Evolutionary conservation across 148 eudicot genomes (phyloP).

Genomic region (Vaccinium macrocarpon): DNA sequence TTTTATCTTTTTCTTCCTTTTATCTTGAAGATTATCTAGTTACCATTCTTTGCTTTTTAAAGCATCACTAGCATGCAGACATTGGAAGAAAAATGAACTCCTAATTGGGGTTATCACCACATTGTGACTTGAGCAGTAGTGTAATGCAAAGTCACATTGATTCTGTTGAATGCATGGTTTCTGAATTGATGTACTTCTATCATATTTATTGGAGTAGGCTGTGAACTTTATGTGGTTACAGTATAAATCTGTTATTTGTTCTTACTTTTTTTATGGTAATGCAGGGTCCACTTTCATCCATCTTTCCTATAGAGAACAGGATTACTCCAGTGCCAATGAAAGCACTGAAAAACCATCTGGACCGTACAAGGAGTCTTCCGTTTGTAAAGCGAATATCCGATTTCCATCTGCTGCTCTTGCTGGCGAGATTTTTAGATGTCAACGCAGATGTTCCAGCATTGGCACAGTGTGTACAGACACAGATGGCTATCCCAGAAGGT

Average conservation of each 20-base stretch:
- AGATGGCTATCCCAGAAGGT: slow-evolving; percentile 74
- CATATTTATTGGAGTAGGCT: background rate
- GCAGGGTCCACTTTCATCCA: slow-evolving; percentile 85
- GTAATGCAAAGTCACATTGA: background rate
- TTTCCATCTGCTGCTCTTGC: slow-evolving; percentile 75
- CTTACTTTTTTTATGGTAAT: slow-evolving; percentile 4
- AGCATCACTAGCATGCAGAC: background rate
- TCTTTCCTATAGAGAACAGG: slow-evolving; percentile 90
- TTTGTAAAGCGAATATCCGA: slow-evolving; percentile 93
- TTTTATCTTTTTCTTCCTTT: too few species aligned
- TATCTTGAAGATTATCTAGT: too few species aligned
- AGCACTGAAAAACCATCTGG: slow-evolving; percentile 71
- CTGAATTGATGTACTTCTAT: background rate
- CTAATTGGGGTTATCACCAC: background rate
- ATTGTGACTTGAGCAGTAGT: background rate
- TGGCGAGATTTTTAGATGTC: slow-evolving; percentile 64
- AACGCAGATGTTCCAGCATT: slow-evolving; percentile 82
- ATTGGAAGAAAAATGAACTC: background rate
- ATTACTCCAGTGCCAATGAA: slow-evolving; percentile 49
- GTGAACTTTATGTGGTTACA: background rate
- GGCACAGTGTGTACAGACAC: slow-evolving; percentile 61
- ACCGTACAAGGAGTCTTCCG: slow-evolving; percentile 59
- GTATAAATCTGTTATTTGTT: background rate
- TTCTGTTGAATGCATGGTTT: background rate
- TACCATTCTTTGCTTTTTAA: too few species aligned